These are phyloP conservation scores for Naumovozyma dairenensis DNA, from an alignment of 805 yeast genomes.

Conservation along the genomic window DNA sequence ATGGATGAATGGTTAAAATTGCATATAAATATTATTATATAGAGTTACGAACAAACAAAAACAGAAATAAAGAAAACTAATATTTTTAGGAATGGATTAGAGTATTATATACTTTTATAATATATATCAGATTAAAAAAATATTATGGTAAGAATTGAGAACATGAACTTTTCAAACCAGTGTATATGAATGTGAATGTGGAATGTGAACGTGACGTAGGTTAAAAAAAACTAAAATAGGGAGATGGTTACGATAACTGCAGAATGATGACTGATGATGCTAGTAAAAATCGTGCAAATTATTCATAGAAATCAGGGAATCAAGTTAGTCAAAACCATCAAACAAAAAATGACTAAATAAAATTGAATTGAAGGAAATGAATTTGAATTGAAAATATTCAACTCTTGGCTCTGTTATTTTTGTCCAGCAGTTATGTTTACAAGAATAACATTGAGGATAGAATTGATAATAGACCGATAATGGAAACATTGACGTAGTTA, in stretches of 20 bases:
- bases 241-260: too few species aligned
- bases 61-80: too few species aligned
- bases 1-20: constrained; percentile 30
- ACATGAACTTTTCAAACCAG: too few species aligned
- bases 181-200: background rate
- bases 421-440: constrained; percentile 2
- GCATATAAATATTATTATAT: constrained; percentile 25
- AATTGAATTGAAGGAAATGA: background rate
- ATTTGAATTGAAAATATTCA: too few species aligned
- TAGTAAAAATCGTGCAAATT: too few species aligned
- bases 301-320: background rate
- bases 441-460: constrained; percentile 7
- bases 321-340: too few species aligned
- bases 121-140: constrained; percentile 1
- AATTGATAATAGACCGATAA: constrained; percentile 7
- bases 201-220: too few species aligned
- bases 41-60: background rate
- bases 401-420: too few species aligned
- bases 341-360: background rate
- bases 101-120: background rate
- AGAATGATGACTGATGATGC: too few species aligned
- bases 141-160: constrained; percentile 1
- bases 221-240: too few species aligned
- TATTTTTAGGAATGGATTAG: background rate
- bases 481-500: constrained; percentile 4